phyloP scores from a whole-genome alignment of 805 yeast genomes.

The Debaryomyces maramus region DNA sequence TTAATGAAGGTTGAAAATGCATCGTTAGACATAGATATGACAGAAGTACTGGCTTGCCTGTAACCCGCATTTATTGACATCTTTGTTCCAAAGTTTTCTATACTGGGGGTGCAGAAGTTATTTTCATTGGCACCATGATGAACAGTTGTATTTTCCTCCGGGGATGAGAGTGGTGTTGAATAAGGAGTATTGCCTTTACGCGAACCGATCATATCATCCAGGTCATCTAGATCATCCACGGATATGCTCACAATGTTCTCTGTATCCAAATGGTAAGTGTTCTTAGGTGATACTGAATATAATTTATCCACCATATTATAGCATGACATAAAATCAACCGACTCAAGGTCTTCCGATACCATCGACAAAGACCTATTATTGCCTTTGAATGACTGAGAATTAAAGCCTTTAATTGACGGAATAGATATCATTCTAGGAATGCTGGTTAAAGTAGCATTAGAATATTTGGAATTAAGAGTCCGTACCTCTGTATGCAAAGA shows the following conservation, averaged over 20 bases:
- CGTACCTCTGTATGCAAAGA: not conserved
- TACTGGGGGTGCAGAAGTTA: not conserved
- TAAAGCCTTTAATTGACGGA: not conserved
- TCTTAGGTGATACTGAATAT: conserved; percentile 42
- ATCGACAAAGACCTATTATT: not conserved
- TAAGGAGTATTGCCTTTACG: not conserved
- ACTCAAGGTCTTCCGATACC: not conserved
- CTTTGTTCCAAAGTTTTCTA: not conserved
- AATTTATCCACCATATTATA: conserved; percentile 33
- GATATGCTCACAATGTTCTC: conserved; percentile 26
- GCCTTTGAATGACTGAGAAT: not conserved
- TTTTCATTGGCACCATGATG: not conserved
- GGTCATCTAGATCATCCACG: conserved; percentile 12
- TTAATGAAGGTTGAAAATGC: conserved; percentile 7
- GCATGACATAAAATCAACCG: conserved; percentile 18
- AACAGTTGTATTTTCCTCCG: not conserved
- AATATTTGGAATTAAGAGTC: conserved; percentile 5
- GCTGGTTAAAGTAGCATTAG: conserved; percentile 14
- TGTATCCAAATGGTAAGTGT: conserved; percentile 34
- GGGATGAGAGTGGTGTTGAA: too few relatives aligned
- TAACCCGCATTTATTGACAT: too few relatives aligned
- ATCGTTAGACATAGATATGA: not conserved
- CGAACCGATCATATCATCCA: not conserved
- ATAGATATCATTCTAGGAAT: not conserved
- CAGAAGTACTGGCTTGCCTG: not conserved